Evolutionary conservation across 2,329 filamentous ascomycete species (phyloP).

Genomic region (Fusarium duplospermum): DNA sequence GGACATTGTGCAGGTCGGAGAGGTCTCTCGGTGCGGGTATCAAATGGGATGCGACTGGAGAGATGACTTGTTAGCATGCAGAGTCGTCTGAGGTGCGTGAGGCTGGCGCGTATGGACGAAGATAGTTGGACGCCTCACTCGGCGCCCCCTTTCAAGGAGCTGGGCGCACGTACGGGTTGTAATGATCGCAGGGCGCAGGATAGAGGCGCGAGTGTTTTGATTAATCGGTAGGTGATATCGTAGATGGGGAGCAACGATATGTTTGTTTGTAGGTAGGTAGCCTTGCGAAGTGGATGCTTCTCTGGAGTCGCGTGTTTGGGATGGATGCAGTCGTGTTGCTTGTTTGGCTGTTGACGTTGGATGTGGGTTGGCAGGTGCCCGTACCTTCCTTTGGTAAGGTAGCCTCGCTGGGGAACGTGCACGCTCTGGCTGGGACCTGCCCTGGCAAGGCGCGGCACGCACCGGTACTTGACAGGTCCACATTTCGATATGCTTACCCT

Average conservation of each 20-base stretch:
- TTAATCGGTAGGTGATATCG: constrained; percentile 12
- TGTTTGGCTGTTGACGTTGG: constrained; percentile 10
- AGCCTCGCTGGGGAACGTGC: constrained; percentile 13
- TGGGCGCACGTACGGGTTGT: constrained; percentile 26
- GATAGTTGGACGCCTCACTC: constrained; percentile 24
- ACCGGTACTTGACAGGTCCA: constrained; percentile 8
- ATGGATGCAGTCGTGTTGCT: constrained; percentile 17
- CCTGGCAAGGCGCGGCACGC: constrained; percentile 15
- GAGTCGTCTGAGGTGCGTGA: constrained; percentile 19
- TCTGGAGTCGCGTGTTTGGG: constrained; percentile 30
- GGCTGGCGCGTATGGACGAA: constrained; percentile 22
- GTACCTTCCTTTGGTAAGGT: not conserved
- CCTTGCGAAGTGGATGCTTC: constrained; percentile 34
- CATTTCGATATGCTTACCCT: not conserved
- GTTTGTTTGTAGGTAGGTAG: constrained; percentile 9
- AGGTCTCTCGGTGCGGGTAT: constrained; percentile 24
- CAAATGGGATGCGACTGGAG: constrained; percentile 9
- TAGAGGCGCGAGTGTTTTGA: constrained; percentile 26
- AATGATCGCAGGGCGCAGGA: not conserved
- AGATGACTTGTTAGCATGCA: constrained; percentile 18
- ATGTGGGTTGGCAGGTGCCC: not conserved
- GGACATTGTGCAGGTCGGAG: constrained; percentile 47
- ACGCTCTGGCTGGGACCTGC: constrained; percentile 6
- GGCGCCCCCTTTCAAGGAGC: constrained; percentile 31
- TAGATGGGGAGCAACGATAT: constrained; percentile 29